These are phyloP conservation scores for Colletotrichum spinosum DNA, from an alignment of 2,329 filamentous ascomycete species.

Conservation along the genomic window DNA sequence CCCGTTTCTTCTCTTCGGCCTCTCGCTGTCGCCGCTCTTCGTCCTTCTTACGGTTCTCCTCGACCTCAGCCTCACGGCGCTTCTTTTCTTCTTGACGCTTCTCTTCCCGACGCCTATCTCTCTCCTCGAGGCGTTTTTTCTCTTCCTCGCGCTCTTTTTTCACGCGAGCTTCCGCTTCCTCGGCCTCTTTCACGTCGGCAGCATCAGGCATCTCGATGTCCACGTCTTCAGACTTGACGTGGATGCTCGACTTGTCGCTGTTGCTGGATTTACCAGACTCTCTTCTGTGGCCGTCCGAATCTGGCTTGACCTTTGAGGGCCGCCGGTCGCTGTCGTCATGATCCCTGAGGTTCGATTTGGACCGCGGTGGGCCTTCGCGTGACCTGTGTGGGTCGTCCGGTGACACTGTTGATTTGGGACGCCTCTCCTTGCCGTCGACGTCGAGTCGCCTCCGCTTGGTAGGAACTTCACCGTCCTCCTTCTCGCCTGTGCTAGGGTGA, in stretches of 20 bases:
- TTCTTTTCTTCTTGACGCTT: conserved; percentile 39
- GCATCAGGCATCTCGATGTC: conserved; percentile 69
- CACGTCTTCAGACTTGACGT: conserved; percentile 67
- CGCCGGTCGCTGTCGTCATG: conserved; percentile 53
- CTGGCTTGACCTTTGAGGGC: conserved; percentile 48
- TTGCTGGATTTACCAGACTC: conserved; percentile 54
- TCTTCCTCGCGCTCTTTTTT: conserved; percentile 52
- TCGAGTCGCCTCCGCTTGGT: conserved; percentile 70
- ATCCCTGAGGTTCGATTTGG: conserved; percentile 50
- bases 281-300: conserved; percentile 53
- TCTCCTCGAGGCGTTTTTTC: conserved; percentile 47
- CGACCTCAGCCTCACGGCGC: conserved; percentile 48
- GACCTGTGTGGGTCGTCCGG: conserved; percentile 56
- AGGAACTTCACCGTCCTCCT: conserved; percentile 63
- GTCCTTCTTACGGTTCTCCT: conserved; percentile 47
- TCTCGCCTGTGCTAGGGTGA: conserved; percentile 61
- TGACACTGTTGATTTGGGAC: conserved; percentile 55
- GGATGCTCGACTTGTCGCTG: conserved; percentile 62
- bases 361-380: conserved; percentile 35
- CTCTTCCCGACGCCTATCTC: conserved; percentile 39
- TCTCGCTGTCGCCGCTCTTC: conserved; percentile 36
- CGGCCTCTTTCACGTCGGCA: conserved; percentile 44
- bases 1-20: conserved; percentile 33
- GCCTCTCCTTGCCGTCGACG: conserved; percentile 62
- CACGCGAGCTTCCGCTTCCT: conserved; percentile 44